A percentile compares a stretch with the other conserved stretches of the same genome.
Conservation (phyloP, 306 rosid species). For the Urtica urens region DNA sequence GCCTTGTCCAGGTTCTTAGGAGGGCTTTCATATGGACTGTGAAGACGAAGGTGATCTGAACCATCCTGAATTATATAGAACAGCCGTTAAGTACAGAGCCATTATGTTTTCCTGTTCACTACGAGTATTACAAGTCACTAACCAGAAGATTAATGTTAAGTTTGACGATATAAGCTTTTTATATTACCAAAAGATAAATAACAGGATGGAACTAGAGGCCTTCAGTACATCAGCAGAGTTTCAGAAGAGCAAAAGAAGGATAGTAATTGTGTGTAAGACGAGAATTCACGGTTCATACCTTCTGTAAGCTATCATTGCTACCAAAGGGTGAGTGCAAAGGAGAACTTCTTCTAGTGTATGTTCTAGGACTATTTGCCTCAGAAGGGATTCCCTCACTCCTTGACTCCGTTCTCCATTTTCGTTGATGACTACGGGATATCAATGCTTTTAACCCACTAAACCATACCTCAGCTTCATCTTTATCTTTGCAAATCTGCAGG, state of each 20-base stretch:
- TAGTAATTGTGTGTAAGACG: no score
- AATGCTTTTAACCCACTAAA: constrained; percentile 95
- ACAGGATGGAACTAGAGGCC: not conserved
- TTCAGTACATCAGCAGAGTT: not conserved
- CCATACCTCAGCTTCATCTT: constrained; percentile 99
- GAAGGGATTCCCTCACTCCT: constrained; percentile 95
- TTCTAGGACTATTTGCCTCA: constrained; percentile 96
- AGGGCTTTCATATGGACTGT: constrained; percentile 91
- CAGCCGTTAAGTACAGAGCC: constrained; percentile 11
- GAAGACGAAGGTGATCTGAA: constrained; percentile 85
- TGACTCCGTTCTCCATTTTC: constrained; percentile 97
- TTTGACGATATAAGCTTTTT: not conserved
- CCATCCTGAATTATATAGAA: constrained; percentile 54
- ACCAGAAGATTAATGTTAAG: not conserved
- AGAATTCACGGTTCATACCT: constrained; percentile 37
- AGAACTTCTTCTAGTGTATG: constrained; percentile 89
- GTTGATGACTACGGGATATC: constrained; percentile 70
- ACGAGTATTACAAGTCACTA: not conserved
- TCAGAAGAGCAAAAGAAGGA: constrained; percentile 17
- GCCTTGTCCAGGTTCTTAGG: constrained; percentile 87
- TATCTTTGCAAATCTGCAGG: constrained; percentile 95
- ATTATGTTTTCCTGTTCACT: constrained; percentile 3
- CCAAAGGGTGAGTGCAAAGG: constrained; percentile 91
- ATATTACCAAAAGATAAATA: constrained; percentile 7
- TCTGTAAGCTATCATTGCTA: constrained; percentile 86